Base-by-base conservation (phyloP, 192 early-diverging fungal species). In the Dissophora globulifera region DNA sequence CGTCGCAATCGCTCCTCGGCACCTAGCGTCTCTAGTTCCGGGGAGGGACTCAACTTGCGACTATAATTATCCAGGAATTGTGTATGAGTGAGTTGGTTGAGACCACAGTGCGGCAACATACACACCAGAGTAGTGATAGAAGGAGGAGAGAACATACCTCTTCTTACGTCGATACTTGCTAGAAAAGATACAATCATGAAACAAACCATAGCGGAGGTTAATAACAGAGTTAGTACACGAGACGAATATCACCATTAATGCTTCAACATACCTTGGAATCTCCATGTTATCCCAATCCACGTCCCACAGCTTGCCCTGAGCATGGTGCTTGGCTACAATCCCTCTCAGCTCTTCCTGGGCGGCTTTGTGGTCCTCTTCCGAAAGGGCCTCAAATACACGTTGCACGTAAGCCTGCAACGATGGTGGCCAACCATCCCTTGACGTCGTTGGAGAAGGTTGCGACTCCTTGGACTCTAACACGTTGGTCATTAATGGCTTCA, bases 221-320 rank as follows among this genome's bases (percentile, higher is more conserved):
- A 13, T 40, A 42, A 58, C 48, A 12, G 10, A 33, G 11, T 20
- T 4, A 26, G 3, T 35, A 30, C 38, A 30, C n/a, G n/a, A n/a
- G n/a, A n/a, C n/a, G n/a, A n/a, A n/a, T n/a, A n/a, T n/a, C n/a
- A n/a, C n/a, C n/a, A 40, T 9, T 15, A 56, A 0, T 9, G 13
- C 17, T 47, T 42, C 9, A 42, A 61, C 47, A 58, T 83, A 92
- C 91, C 61, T 66, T 56, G 93, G 91, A 26, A 94, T 66, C 0
- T 67, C 66, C 83, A 89, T 85, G n/a, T 83, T 75, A 4, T 86
- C 82, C 93, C 93, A 95, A 62, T 93, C 87, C 1, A 87, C 85
- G 0, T 69, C 75, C 58, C 79, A 82, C 19, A 93, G 38, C 26
- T 64, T 82, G 17, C 79, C 74, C 20, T 78, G 62, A 7, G 30